Evolutionary conservation across 164 flowering plant species (phyloP).

Genomic region (Dillenia suffruticosa): DNA sequence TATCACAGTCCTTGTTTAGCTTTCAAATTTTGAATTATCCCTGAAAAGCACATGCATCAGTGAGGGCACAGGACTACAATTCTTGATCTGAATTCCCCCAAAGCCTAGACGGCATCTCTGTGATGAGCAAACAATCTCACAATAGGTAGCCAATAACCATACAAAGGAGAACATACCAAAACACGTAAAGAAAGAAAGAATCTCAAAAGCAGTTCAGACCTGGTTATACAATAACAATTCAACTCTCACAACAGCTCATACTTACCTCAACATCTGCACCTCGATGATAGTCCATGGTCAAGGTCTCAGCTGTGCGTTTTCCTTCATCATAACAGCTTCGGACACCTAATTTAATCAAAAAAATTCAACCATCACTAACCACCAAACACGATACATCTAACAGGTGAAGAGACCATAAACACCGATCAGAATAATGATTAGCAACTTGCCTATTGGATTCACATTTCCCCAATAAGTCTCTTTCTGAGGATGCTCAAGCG

Average conservation of each 20-base stretch:
- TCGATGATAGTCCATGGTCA: slow-evolving; percentile 91
- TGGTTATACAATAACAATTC: too few species aligned
- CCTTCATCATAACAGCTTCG: slow-evolving; percentile 97
- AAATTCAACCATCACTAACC: slow-evolving; percentile 5
- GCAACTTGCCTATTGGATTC: slow-evolving; percentile 76
- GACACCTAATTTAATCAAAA: slow-evolving; percentile 48
- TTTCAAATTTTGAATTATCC: too few species aligned
- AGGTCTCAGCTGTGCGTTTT: slow-evolving; percentile 87
- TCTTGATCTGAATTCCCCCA: too few species aligned
- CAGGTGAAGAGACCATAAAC: neutral
- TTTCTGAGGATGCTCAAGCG: slow-evolving; percentile 93
- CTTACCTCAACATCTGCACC: slow-evolving; percentile 84
- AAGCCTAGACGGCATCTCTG: too few species aligned
- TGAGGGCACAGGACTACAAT: too few species aligned
- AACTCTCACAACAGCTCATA: slow-evolving; percentile 2
- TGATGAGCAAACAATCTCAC: too few species aligned
- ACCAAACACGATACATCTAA: neutral
- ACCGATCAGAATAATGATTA: neutral
- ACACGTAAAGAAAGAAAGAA: too few species aligned
- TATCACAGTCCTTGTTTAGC: too few species aligned
- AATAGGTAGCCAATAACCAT: too few species aligned
- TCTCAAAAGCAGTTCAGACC: too few species aligned
- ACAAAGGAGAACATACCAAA: too few species aligned
- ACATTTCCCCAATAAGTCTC: slow-evolving; percentile 98
- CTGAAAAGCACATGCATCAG: too few species aligned